Evolutionary conservation across 2,329 filamentous ascomycete species (phyloP), one percentile per base, ranked within the genome.

Genomic region (Thelonectria blattea): DNA sequence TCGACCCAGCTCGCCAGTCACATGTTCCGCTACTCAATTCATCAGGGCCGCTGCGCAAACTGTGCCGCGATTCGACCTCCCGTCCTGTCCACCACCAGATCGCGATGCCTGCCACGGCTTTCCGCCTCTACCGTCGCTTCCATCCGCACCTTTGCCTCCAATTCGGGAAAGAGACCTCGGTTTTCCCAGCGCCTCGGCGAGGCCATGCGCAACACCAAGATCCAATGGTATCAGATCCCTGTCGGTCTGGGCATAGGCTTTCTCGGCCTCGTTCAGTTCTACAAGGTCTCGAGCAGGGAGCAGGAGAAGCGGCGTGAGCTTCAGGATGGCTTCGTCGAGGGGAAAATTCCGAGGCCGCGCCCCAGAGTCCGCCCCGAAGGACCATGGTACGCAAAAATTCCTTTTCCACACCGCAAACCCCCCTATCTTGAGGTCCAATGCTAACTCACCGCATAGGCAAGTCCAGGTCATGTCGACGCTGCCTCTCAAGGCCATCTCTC

Each of bases 391-490:
- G 76, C 43, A 32, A 45, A n/a, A 30, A 30, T 24, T 24, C 22
- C 3, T 4, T 43, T 52, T n/a, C 3, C 12, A 37, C 34, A 20
- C 39, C 34, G 39, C 49, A 37, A 20, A 18, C 27, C 47, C 27
- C 47, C 43, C 18, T 50, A 45, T 41, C 27, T 14, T 8, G 49
- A 43, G 45, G 11, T 30, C 41, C 39, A 20, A 61, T 62, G 43
- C 67, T 71, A 56, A 70, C 42, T 30, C 37, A 14, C 14, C 14
- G 41, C 41, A 56, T 55, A 85, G 83, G 91, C 91, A 94, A 73
- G 91, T 97, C 52, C 91, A 93, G 74, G 86, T 97, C 74, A 96
- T 97, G 91, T 96, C 92, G 8, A 96, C 92, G 2, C 80, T 97
- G 61, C 93, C 93, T 34, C 82, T 97, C 63, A 97, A 97, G 79